Conservation (phyloP, 805 yeast genomes). For the Kurtzmaniella fragi region DNA sequence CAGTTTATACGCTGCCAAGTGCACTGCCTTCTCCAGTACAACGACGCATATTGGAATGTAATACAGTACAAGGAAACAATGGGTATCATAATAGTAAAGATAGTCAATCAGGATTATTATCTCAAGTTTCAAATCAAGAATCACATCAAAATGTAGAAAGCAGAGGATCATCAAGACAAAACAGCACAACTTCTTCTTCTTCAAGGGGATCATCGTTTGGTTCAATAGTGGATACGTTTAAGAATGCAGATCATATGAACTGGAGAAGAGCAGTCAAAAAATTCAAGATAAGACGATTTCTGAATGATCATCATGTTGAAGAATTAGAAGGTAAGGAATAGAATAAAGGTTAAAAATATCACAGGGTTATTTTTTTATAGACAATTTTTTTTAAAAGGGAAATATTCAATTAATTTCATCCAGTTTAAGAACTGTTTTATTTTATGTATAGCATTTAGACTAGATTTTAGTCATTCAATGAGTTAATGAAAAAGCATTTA, state of each 20-base stretch:
- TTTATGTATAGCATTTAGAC: not conserved
- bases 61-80: not conserved
- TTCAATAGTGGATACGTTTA: conserved; percentile 23
- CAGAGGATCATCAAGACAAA: conserved; percentile 3
- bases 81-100: no score
- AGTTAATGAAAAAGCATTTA: no score
- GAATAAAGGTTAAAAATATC: not conserved
- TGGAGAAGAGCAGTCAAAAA: conserved; percentile 25
- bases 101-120: not conserved
- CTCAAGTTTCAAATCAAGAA: not conserved
- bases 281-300: conserved; percentile 26
- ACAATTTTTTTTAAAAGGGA: no score
- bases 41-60: not conserved
- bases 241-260: conserved; percentile 19
- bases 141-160: not conserved
- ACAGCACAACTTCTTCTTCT: conserved; percentile 8
- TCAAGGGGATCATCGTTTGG: conserved; percentile 21
- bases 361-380: not conserved
- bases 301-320: conserved; percentile 12
- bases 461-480: no score
- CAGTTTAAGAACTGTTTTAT: not conserved
- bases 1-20: not conserved
- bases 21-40: conserved; percentile 2
- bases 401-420: not conserved
- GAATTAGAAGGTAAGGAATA: not conserved